Evolutionary conservation across 2,329 filamentous ascomycete species (phyloP), one percentile per base, ranked within the genome.

Genomic region (Diaporthe ampelina): DNA sequence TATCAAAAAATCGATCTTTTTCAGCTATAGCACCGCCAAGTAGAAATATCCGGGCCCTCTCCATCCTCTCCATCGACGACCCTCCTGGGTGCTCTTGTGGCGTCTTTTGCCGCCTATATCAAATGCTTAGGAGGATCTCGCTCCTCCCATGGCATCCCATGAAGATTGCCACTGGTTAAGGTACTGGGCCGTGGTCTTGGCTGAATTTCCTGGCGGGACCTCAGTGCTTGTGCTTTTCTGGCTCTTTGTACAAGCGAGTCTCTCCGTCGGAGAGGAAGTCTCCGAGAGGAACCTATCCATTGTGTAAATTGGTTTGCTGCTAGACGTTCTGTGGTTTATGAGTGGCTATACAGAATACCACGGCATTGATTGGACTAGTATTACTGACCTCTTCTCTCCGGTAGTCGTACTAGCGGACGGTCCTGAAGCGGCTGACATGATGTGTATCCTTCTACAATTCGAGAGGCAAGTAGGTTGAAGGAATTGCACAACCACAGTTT

Each of bases 201-300:
- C 7, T 2, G 13, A 10, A 19, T 7, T 7, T 1, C 17, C 0
- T 0, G n/a, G 2, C 10, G 57, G 19, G 5, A 3, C n/a, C 19
- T 26, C n/a, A 1, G 10, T 7, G n/a, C 35, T 24, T 21, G 15
- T 24, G 10, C 10, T 29, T 19, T 13, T 24, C 26, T 43, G 37
- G 15, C 1, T 7, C 6, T 61, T 5, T 43, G n/a, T 15, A 4
- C 58, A 61, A 37, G 58, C 58, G n/a, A 43, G 4, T 1, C 26
- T 43, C 37, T 61, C 58, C 1, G n/a, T 61, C 6, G 58, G 37
- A 29, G 37, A 61, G 37, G n/a, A 61, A 61, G 35, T 5, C n/a
- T 61, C 6, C n/a, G 37, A 21, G 37, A 61, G 24, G 37, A 61
- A 61, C 15, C 11, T 43, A 24, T 43, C n/a, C 37, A 61, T 43